Base-by-base conservation (phyloP, 306 rosid species). In the Oemleria cerasiformis region DNA sequence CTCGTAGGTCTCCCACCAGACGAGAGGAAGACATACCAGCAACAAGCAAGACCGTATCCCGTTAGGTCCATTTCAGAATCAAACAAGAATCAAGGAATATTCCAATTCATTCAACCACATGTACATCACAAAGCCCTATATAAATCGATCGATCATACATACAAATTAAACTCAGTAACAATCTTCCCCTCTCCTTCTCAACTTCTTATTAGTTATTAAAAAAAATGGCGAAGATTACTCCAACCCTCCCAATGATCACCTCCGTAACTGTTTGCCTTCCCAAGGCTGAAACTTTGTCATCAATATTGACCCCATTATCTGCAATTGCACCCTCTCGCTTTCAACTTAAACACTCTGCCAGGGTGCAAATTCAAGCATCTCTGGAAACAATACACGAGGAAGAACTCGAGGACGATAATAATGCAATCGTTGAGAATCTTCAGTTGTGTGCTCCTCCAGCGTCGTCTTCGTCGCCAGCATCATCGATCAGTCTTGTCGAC, bases 361-460 rank as follows among this genome's bases (percentile, higher is more conserved):
- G 78, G 72, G 11, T 71, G 47, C 81, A 72, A 7, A 40, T 82
- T 43, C 56, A 76, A 20, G 43, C 65, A 57, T 69, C 79, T 12
- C 42, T 81, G 75, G 80, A 82, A 57, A 83, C 87, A 48, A 80
- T 85, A 19, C 54, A 63, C 13, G 87, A 87, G 69, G 92, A 84
- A 11, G 80, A 78, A 6, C 23, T 54, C 0, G 77, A 72, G 1
- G 77, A 59, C 0, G 71, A 80, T 4, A 65, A 30, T 39, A 15
- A 54, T 41, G 40, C 43, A 34, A 17, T 68, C 20, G 16, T 13
- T 16, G 64, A 61, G 12, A 51, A 51, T 51, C 25, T 3, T 15
- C 19, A 59, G 21, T 3, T 3, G 41, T 34, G 6, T 34, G 13
- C 6, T 34, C 10, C 73, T 2, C 3, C 51, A 10, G 3, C 50